Evolutionary conservation across 2,329 filamentous ascomycete genomes (phyloP), one percentile per base, ranked within the genome.

Genomic region (Sphaerulina populicola): DNA sequence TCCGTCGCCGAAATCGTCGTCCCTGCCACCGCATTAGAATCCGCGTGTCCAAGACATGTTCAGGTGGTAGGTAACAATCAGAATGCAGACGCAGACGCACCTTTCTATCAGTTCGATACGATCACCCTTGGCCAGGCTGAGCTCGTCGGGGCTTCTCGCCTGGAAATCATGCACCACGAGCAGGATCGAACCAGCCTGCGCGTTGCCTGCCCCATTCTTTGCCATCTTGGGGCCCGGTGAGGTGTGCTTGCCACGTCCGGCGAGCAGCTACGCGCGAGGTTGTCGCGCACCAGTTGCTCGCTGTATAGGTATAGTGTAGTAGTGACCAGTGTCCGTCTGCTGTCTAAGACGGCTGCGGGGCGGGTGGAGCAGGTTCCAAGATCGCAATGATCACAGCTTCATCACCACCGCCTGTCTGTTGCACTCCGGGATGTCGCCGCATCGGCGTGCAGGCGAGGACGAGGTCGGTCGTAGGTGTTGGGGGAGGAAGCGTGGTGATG

Each of bases 131-230:
- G 81, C 76, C 59, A 98, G 77, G 61, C 82, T 94, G 65, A 98
- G 77, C 75, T 98, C 93, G 71, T 98, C 93, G 52, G 87, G 85
- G 69, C 89, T 94, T 60, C 93, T 83, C 52, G 91, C 90, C 61
- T 83, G 76, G 69, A 98, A 97, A 71, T 96, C 89, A 72, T 98
- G 83, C 61, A 87, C 82, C 55, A 86, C 83, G 58, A 86, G 69
- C 60, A 87, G 69, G 43, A 81, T 63, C 15, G 62, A 60, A 39
- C 67, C 67, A 1, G 66, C 59, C 14, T 54, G 57, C 33, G 66
- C 64, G 33, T 62, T 55, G 45, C 51, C 53, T 39, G 53, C 57
- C 31, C 61, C 54, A 50, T 59, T 59, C 31, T 53, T 45, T 12
- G 62, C 59, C 60, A 61, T 62, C 40, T 27, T 44, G 53, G 23